Percentiles rank a stretch among this genome's conserved stretches.
Evolutionary conservation across 169 alveolate genomes (phyloP).

Genomic region (Nephromyces sp.): DNA sequence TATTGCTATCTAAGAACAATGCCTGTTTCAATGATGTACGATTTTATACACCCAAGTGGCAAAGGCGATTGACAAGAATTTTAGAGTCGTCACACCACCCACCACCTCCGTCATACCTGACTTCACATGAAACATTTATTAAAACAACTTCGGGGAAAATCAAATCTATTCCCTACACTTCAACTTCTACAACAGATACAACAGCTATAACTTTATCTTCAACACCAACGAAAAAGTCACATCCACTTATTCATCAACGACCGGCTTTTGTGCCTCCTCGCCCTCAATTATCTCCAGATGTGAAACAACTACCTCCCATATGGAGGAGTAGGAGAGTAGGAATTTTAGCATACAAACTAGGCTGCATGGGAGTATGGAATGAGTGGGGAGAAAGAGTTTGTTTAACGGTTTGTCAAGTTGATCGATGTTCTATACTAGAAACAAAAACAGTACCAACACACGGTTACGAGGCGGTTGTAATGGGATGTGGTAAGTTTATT

Average conservation of each 20-base stretch:
- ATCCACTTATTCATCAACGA: neutral
- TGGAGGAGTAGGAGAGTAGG: constrained; percentile 40
- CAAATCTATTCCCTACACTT: too few relatives aligned
- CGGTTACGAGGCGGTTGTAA: constrained; percentile 72
- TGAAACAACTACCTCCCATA: neutral
- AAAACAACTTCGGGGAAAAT: too few relatives aligned
- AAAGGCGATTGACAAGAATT: too few relatives aligned
- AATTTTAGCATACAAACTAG: constrained; percentile 65
- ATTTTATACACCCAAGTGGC: too few relatives aligned
- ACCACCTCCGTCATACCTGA: too few relatives aligned
- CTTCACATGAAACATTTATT: too few relatives aligned
- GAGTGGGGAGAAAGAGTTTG: constrained; percentile 75
- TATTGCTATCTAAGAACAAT: too few relatives aligned
- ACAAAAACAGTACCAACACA: constrained; percentile 58
- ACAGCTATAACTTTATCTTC: too few relatives aligned
- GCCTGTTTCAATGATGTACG: too few relatives aligned
- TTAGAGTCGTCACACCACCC: too few relatives aligned
- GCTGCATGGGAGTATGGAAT: constrained; percentile 77
- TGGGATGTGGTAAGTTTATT: constrained; percentile 52
- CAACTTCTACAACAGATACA: too few relatives aligned
- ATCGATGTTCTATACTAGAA: constrained; percentile 61
- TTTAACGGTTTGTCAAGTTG: constrained; percentile 68
- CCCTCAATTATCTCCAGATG: neutral
- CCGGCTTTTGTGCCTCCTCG: neutral
- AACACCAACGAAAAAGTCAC: too few relatives aligned